phyloP scores from a whole-genome alignment of 805 yeast genomes.

The Brettanomyces naardenensis region DNA sequence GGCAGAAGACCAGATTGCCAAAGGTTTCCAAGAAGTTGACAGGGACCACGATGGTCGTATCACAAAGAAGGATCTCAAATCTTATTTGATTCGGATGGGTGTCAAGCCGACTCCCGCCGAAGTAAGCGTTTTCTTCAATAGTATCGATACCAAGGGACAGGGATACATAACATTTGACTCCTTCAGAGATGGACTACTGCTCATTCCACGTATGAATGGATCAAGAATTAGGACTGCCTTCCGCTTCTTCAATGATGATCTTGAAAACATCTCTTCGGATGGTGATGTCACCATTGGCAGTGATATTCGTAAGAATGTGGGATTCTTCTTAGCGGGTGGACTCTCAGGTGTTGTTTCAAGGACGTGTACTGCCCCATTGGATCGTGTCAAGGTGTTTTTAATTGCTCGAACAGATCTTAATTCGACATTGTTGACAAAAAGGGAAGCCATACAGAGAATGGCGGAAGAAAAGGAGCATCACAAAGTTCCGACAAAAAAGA shows the following conservation, averaged over 20 bases:
- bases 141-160: conserved; percentile 45
- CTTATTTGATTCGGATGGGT: conserved; percentile 52
- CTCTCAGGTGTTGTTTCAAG: conserved; percentile 92
- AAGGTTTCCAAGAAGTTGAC: conserved; percentile 64
- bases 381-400: conserved; percentile 85
- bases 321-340: conserved; percentile 93
- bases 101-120: conserved; percentile 43
- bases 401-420: conserved; percentile 84
- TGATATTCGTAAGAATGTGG: conserved; percentile 76
- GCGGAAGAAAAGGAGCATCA: conserved; percentile 33
- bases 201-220: conserved; percentile 76
- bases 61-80: conserved; percentile 54
- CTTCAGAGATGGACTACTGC: conserved; percentile 72
- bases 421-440: conserved; percentile 59
- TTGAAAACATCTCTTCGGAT: conserved; percentile 74
- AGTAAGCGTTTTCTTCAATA: conserved; percentile 47
- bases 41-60: conserved; percentile 66
- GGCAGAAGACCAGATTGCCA: conserved; percentile 65
- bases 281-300: conserved; percentile 85
- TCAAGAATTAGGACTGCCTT: conserved; percentile 78
- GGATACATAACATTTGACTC: conserved; percentile 78
- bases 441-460: conserved; percentile 27
- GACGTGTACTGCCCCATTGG: conserved; percentile 96
- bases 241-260: conserved; percentile 67
- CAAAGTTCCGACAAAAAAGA: conserved; percentile 34